A percentile compares a stretch with the other conserved stretches of the same genome.
phyloP scores from a whole-genome alignment of 2,329 filamentous ascomycete genomes.

The Sclerotinia nivalis region DNA sequence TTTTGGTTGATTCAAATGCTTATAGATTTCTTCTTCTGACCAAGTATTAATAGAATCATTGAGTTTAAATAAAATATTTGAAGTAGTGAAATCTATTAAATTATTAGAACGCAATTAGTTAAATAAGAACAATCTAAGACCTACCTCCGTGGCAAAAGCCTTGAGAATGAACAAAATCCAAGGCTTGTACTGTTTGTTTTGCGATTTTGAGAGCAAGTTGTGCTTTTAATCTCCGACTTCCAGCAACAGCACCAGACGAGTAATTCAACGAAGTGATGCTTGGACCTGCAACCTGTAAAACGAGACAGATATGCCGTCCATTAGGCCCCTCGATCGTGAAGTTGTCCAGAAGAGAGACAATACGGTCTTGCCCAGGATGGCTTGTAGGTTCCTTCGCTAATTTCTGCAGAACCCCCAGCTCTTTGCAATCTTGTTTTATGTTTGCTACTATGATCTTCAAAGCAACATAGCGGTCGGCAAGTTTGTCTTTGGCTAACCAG shows the following conservation, averaged over 20 bases:
- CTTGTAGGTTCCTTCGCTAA: neutral
- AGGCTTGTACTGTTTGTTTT: conserved; percentile 24
- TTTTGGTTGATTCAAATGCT: conserved; percentile 25
- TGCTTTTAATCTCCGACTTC: neutral
- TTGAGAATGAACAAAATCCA: conserved; percentile 28
- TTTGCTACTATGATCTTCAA: conserved; percentile 21
- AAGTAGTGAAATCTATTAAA: conserved; percentile 26
- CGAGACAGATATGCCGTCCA: conserved; percentile 47
- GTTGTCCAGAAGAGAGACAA: conserved; percentile 24
- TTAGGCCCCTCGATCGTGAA: conserved; percentile 44
- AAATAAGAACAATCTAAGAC: conserved; percentile 3
- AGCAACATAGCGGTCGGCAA: conserved; percentile 11
- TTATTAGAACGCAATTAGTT: neutral
- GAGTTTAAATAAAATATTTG: conserved; percentile 27
- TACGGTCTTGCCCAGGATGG: neutral
- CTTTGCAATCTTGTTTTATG: neutral
- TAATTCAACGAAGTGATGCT: conserved; percentile 20
- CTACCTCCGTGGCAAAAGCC: conserved; percentile 29
- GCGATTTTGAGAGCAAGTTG: conserved; percentile 17
- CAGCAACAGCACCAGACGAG: neutral
- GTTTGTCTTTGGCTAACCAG: conserved; percentile 43
- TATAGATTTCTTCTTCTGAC: conserved; percentile 22
- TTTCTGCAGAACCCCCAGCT: neutral
- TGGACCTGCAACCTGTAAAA: conserved; percentile 32
- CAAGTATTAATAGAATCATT: conserved; percentile 27